Evolutionary conservation across 352 stramenopile species (phyloP), one percentile per base, ranked within the genome.

Genomic region (Globisporangium solare): DNA sequence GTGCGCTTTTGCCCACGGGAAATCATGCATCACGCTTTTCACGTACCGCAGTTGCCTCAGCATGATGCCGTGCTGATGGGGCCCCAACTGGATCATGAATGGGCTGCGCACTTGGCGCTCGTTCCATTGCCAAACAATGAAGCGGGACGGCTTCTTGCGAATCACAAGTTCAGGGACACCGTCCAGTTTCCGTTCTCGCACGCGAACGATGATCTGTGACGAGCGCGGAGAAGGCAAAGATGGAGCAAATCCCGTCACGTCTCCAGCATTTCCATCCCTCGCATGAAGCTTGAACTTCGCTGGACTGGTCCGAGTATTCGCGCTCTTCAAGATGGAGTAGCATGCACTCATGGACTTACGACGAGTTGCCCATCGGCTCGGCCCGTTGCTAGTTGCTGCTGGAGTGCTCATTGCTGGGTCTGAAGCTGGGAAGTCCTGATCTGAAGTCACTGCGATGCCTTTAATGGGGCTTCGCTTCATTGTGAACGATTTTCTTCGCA

Each of bases 1-100:
- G 37, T 87, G 78, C 5, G 76, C 64, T 60, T 93, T 93, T 1
- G 80, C 83, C 83, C 83, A 93, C 37, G 83, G 80, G n/a, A 91
- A 66, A 20, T 93, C 76, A 51, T 91, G 77, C 83, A 91, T 93
- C 47, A 88, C 79, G 8, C 71, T 76, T 64, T 90, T 91, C 41
- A 93, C 73, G 62, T 87, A 93, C n/a, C 83, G 80, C 20, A 93
- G 56, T 48, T 93, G 83, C 2, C 72, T 67, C n/a, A 93, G 45
- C 83, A 93, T 93, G 48, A 93, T 71, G 6, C 75, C 71, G 47
- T 93, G 83, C 58, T 93, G 83, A 8, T 86, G 71, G 39, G 83
- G 80, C 0, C 83, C 83, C 31, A 93, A 69, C 47, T 75, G 56
- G 39, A 89, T 80, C 54, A 68, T 63, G 53, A 76, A 67, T 3